Conservation (phyloP, 345 rosid genomes). For the Brassica cretica region DNA sequence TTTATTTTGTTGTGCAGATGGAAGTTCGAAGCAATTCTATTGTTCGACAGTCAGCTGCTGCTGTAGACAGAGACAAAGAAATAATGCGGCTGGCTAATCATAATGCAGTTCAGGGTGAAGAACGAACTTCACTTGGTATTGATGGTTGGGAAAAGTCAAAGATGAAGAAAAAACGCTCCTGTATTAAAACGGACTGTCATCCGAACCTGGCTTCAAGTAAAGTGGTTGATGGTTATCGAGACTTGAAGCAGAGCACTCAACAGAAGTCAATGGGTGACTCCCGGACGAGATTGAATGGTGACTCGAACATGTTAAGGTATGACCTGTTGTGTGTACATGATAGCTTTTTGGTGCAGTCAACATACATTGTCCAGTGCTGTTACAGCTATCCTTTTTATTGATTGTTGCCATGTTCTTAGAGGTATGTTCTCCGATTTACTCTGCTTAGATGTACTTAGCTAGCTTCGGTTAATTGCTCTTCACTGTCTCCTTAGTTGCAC, state of each 20-base stretch:
- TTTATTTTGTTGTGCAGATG: conserved; percentile 50
- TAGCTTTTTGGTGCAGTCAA: conserved; percentile 27
- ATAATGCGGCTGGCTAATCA: conserved; percentile 54
- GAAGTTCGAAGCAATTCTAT: conserved; percentile 65
- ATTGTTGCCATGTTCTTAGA: conserved; percentile 20
- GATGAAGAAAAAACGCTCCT: conserved; percentile 90
- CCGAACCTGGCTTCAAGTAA: conserved; percentile 55
- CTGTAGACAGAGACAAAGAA: conserved; percentile 73
- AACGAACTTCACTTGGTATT: conserved; percentile 63
- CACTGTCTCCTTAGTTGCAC: neutral
- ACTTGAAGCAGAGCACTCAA: conserved; percentile 69
- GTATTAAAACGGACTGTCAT: conserved; percentile 68
- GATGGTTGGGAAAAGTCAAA: conserved; percentile 96
- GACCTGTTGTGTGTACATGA: conserved; percentile 7
- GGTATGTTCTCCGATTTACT: conserved; percentile 8
- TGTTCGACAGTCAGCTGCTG: conserved; percentile 59
- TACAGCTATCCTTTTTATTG: conserved; percentile 4
- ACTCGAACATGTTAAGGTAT: conserved; percentile 79
- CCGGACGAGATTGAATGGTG: conserved; percentile 66
- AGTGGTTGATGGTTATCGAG: conserved; percentile 66
- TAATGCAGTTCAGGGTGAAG: conserved; percentile 65
- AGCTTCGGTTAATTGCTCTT: conserved; percentile 7
- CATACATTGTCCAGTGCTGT: conserved; percentile 4
- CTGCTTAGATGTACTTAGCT: conserved; percentile 5
- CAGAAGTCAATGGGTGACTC: conserved; percentile 58